Conservation (phyloP, 208 protist genomes). For the Leishmania guyanensis region DNA sequence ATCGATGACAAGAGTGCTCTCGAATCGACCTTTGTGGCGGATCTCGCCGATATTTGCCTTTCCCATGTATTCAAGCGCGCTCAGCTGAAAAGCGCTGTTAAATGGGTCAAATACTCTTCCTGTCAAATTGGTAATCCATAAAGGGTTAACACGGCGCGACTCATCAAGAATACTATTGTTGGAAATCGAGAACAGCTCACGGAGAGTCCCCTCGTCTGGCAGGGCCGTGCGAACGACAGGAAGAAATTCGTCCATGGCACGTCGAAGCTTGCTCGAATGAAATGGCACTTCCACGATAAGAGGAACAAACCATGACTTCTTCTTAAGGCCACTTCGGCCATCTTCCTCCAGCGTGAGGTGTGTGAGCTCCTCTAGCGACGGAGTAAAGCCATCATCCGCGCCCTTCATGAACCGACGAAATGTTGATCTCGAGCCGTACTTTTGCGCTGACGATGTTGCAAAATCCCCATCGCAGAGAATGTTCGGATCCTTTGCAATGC, state of each 20-base stretch:
- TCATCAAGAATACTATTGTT: constrained; percentile 2
- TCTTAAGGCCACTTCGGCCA: constrained; percentile 84
- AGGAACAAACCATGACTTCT: constrained; percentile 90
- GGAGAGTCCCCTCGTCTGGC: constrained; percentile 61
- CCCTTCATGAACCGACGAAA: constrained; percentile 84
- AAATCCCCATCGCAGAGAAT: constrained; percentile 43
- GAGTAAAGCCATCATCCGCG: constrained; percentile 85
- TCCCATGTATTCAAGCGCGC: constrained; percentile 42
- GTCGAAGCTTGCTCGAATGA: constrained; percentile 73
- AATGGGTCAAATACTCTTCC: constrained; percentile 71
- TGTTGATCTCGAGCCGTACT: constrained; percentile 61
- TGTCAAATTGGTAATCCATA: constrained; percentile 88
- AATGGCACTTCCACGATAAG: constrained; percentile 82
- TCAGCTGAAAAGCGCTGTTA: constrained; percentile 49
- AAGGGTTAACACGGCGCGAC: constrained; percentile 13
- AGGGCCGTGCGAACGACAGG: constrained; percentile 69
- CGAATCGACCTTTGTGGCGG: constrained; percentile 72
- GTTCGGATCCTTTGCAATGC: constrained; percentile 65
- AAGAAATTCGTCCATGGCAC: constrained; percentile 70
- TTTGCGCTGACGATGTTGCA: constrained; percentile 58
- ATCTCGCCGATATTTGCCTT: constrained; percentile 84
- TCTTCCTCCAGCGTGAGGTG: constrained; percentile 85
- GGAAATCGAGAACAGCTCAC: constrained; percentile 51
- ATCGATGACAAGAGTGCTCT: constrained; percentile 43
- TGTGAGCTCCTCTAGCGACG: constrained; percentile 66